These are phyloP conservation scores for Blastomyces gilchristii DNA, from an alignment of 2,329 filamentous ascomycete species.

Conservation along the genomic window DNA sequence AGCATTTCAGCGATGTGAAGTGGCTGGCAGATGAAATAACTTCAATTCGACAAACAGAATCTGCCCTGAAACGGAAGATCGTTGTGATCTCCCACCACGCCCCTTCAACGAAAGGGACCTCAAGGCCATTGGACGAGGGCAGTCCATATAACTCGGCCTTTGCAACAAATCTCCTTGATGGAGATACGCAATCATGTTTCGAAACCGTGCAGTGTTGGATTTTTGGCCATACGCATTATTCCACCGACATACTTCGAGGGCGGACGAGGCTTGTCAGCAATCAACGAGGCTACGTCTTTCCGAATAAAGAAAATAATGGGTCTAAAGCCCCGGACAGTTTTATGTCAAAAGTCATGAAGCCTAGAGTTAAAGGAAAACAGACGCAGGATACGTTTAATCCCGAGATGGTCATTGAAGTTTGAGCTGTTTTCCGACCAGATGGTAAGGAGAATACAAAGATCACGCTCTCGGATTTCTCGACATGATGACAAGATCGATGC, in stretches of 20 bases:
- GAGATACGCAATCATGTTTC: constrained; percentile 6
- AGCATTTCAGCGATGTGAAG: constrained; percentile 38
- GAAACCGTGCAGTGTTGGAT: constrained; percentile 29
- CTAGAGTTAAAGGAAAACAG: neutral
- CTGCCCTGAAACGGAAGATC: constrained; percentile 18
- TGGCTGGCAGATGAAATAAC: constrained; percentile 40
- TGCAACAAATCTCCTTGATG: constrained; percentile 35
- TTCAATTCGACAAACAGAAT: constrained; percentile 10
- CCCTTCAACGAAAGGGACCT: constrained; percentile 39
- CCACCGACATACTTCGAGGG: constrained; percentile 27
- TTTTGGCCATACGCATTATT: constrained; percentile 35
- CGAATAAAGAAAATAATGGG: neutral
- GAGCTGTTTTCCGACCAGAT: neutral
- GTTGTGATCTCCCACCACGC: constrained; percentile 48
- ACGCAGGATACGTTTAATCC: neutral
- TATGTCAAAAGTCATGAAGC: neutral
- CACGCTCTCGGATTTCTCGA: no score
- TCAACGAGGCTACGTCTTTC: constrained; percentile 29
- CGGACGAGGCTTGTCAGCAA: constrained; percentile 31
- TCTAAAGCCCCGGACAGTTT: neutral
- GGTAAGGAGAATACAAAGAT: no score
- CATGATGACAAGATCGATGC: no score
- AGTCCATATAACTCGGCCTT: constrained; percentile 37
- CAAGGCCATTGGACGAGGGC: constrained; percentile 38
- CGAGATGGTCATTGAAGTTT: neutral